Evolutionary conservation across 345 rosid genomes (phyloP).

Genomic region (Sonneratia alba): DNA sequence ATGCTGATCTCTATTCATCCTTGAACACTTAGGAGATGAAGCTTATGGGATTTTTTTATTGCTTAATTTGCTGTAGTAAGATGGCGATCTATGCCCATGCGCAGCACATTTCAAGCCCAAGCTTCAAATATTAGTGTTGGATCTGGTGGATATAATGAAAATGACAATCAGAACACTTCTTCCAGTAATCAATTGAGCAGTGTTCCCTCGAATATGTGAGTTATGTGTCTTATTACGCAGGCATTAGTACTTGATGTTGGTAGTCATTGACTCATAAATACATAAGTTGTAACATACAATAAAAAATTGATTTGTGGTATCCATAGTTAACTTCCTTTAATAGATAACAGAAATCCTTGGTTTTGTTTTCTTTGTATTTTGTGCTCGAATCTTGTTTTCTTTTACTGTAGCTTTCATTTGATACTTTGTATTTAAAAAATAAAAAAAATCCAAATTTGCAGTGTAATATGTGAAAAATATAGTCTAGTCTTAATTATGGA

Average conservation of each 20-base stretch:
- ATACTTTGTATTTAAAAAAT: too few species aligned
- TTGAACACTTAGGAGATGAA: not conserved
- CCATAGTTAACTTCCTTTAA: too few species aligned
- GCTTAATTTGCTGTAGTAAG: slow-evolving; percentile 42
- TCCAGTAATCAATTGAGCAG: slow-evolving; percentile 28
- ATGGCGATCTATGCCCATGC: slow-evolving; percentile 40
- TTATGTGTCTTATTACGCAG: not conserved
- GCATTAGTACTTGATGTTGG: too few species aligned
- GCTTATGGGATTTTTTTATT: not conserved
- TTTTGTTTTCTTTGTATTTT: too few species aligned
- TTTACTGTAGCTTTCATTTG: too few species aligned
- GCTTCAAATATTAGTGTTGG: slow-evolving; percentile 66
- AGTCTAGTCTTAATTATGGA: too few species aligned
- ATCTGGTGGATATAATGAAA: slow-evolving; percentile 55
- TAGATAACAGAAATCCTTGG: too few species aligned
- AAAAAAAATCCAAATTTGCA: too few species aligned
- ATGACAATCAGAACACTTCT: slow-evolving; percentile 29
- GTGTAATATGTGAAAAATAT: too few species aligned
- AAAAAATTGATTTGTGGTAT: too few species aligned
- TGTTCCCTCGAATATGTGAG: slow-evolving; percentile 51
- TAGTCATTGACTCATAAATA: not conserved
- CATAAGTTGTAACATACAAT: not conserved
- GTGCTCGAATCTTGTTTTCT: too few species aligned
- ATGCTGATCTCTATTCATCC: not conserved
- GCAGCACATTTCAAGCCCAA: slow-evolving; percentile 34